Percentiles rank a stretch among this genome's conserved stretches.
phyloP scores from a whole-genome alignment of 75 land plant species.

The Cryptomeria japonica region DNA sequence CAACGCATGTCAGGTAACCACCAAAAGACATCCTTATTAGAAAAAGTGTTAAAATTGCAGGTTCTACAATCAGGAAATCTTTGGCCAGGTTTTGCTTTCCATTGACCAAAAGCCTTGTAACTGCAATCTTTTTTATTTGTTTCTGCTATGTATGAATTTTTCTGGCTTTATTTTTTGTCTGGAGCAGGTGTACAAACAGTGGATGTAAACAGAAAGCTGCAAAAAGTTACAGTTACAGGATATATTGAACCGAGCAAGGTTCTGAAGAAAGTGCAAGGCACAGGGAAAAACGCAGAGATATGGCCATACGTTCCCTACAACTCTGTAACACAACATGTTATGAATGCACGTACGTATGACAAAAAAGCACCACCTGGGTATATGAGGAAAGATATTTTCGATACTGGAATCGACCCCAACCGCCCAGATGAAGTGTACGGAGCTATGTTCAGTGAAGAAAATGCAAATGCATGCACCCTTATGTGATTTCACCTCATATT shows the following conservation, averaged over 20 bases:
- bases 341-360: slow-evolving; percentile 24
- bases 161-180: too few species aligned
- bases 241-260: slow-evolving; percentile 39
- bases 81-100: too few species aligned
- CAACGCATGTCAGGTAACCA: slow-evolving; percentile 37
- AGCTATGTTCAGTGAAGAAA: slow-evolving; percentile 63
- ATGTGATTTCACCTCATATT: slow-evolving; percentile 36
- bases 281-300: slow-evolving; percentile 37
- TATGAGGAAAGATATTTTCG: not conserved
- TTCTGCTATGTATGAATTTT: too few species aligned
- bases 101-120: too few species aligned
- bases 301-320: slow-evolving; percentile 53
- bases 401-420: not conserved
- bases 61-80: too few species aligned
- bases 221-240: slow-evolving; percentile 59
- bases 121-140: too few species aligned
- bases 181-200: slow-evolving; percentile 42
- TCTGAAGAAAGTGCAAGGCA: slow-evolving; percentile 32
- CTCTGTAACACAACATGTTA: slow-evolving; percentile 24
- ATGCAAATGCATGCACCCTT: slow-evolving; percentile 64
- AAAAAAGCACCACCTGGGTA: slow-evolving; percentile 41
- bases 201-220: slow-evolving; percentile 38
- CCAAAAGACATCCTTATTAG: too few species aligned
- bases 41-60: too few species aligned
- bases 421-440: slow-evolving; percentile 39